Conservation (phyloP, 23 red algal species). For the Cyanidioschyzon merolae region DNA sequence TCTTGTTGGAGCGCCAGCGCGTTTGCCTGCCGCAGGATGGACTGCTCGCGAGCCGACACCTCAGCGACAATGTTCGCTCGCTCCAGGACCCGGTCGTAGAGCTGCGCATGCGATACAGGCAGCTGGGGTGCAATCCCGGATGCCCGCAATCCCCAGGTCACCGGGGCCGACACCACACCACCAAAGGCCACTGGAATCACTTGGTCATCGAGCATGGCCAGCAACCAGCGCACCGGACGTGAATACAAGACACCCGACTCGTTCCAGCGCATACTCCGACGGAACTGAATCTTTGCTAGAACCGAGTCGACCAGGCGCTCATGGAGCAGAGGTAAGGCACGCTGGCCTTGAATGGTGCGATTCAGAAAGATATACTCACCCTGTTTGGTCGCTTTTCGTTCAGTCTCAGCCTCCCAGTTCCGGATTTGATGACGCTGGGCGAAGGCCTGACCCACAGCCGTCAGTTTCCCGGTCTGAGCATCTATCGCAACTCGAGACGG, state of each 20-base stretch:
- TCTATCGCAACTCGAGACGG: constrained; percentile 51
- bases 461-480: constrained; percentile 38
- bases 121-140: constrained; percentile 29
- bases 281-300: constrained; percentile 38
- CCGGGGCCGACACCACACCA: constrained; percentile 21
- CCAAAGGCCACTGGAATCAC: constrained; percentile 66
- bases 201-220: constrained; percentile 61
- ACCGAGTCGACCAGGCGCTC: constrained; percentile 30
- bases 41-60: constrained; percentile 23
- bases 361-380: constrained; percentile 68
- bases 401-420: constrained; percentile 21
- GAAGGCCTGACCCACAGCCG: constrained; percentile 65
- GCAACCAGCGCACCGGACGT: constrained; percentile 82
- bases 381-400: constrained; percentile 14
- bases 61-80: constrained; percentile 35
- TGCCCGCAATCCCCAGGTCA: constrained; percentile 41
- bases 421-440: constrained; percentile 45
- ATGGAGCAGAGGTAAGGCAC: constrained; percentile 35
- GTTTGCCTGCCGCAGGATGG: constrained; percentile 29
- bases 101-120: constrained; percentile 31
- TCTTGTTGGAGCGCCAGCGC: constrained; percentile 27
- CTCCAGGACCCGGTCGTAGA: constrained; percentile 32
- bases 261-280: constrained; percentile 85
- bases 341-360: constrained; percentile 30
- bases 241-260: constrained; percentile 54